Conservation (phyloP, 2,329 filamentous ascomycete species). For the Ramularia endophylla region DNA sequence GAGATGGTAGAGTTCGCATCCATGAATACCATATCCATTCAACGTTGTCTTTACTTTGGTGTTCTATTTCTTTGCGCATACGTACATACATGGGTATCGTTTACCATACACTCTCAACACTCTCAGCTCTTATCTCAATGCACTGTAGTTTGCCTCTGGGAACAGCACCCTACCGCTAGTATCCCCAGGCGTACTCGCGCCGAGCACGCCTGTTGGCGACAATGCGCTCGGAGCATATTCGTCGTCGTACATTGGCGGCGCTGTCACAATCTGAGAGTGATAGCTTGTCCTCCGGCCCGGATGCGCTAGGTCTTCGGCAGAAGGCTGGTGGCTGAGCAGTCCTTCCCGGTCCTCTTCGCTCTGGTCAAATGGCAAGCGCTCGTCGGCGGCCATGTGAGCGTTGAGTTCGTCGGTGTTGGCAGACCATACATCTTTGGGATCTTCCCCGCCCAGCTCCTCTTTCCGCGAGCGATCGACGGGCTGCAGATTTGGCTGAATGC, state of each 20-base stretch:
- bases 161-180: slow-evolving; percentile 16
- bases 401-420: slow-evolving; percentile 36
- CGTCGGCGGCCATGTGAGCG: slow-evolving; percentile 4
- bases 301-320: slow-evolving; percentile 12
- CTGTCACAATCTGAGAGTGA: slow-evolving; percentile 8
- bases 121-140: slow-evolving; percentile 7
- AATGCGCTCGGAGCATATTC: slow-evolving; percentile 16
- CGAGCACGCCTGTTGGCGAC: slow-evolving; percentile 13
- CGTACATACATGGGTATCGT: background rate
- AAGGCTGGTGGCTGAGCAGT: slow-evolving; percentile 9
- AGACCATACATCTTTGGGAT: slow-evolving; percentile 42
- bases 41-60: background rate
- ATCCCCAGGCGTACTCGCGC: slow-evolving; percentile 1
- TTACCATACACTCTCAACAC: background rate
- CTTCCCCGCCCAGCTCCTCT: slow-evolving; percentile 29
- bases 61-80: background rate
- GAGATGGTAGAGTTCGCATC: no score
- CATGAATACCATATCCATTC: no score
- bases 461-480: slow-evolving; percentile 36
- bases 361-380: slow-evolving; percentile 11
- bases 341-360: slow-evolving; percentile 11
- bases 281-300: slow-evolving; percentile 16
- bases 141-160: slow-evolving; percentile 21
- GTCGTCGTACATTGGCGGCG: slow-evolving; percentile 11
- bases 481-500: slow-evolving; percentile 42